These are phyloP conservation scores for Casaregolazyma lundiana DNA, from an alignment of 1,139 yeast genomes.

Conservation along the genomic window DNA sequence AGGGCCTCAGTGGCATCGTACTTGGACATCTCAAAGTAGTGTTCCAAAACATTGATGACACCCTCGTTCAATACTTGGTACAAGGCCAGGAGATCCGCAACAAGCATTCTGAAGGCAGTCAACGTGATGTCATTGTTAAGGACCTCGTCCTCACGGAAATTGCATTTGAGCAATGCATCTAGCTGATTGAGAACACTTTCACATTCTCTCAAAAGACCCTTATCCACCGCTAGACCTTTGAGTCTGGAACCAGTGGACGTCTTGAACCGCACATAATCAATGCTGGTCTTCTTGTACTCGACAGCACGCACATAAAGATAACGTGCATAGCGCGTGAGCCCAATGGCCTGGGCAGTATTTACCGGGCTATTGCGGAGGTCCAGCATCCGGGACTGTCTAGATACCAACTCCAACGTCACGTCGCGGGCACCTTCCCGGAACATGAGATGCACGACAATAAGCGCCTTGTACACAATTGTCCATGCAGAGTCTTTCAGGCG, in stretches of 20 bases:
- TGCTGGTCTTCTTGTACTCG: constrained; percentile 55
- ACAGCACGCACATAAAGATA: constrained; percentile 66
- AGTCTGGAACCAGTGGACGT: constrained; percentile 58
- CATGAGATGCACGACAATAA: constrained; percentile 85
- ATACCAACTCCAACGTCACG: constrained; percentile 61
- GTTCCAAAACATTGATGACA: constrained; percentile 85
- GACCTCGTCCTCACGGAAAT: constrained; percentile 63
- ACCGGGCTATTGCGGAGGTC: constrained; percentile 38
- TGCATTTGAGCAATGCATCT: constrained; percentile 67
- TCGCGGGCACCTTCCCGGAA: constrained; percentile 83
- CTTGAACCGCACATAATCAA: constrained; percentile 71
- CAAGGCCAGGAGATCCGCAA: constrained; percentile 75
- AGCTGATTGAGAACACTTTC: constrained; percentile 83
- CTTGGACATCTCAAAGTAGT: constrained; percentile 87
- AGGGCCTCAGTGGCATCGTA: constrained; percentile 84
- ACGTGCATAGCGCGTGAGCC: constrained; percentile 62
- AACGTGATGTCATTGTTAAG: constrained; percentile 70
- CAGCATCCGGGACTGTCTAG: constrained; percentile 57
- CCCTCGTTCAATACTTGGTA: constrained; percentile 94
- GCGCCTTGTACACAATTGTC: constrained; percentile 78
- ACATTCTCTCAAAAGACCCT: constrained; percentile 76
- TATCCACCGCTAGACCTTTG: constrained; percentile 62
- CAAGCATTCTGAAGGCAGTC: constrained; percentile 80
- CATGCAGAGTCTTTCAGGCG: constrained; percentile 77
- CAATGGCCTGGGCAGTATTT: constrained; percentile 51